Base-by-base conservation (phyloP, 345 rosid genomes). In the Anastatica hierochuntica region DNA sequence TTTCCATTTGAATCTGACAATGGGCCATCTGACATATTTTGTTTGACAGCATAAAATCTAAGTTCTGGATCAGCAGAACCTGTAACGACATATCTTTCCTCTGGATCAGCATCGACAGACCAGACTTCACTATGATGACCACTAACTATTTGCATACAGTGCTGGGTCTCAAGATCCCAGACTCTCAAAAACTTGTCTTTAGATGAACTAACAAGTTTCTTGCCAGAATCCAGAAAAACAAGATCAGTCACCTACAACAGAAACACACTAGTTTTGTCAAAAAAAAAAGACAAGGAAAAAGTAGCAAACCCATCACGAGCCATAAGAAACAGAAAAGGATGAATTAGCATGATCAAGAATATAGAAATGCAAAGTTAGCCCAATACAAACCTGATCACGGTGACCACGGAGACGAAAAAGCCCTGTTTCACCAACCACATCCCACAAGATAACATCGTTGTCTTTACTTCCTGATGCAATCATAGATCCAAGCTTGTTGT, bases 91-190 rank as follows among this genome's bases (percentile, higher is more conserved):
- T 73, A 92, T 64, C 75, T 81, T 64, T 88, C 97, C 59, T 83
- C 81, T 1, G 84, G 76, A 62, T 92, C 98, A 62, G 66, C 75
- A 63, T 92, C 98, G 9, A 92, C 63, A 12, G 95, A 88, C 98
- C 98, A 88, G 57, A 92, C 75, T 76, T 92, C 98, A 76, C 81
- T 83, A 75, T 92, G 97, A 69, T 92, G 97, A 14, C 98, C 98
- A 31, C 97, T 78, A 44, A 92, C 56, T 59, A 81, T 81, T 71
- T 92, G 98, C 82, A 92, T 70, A 60, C 97, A 88, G 40, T 92
- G 88, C 66, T 88, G 90, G 20, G 95, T 88, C 50, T 88, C 97
- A 45, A 92, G 85, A 83, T 92, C 98, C 98, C 98, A 92, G 35
- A 88, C 98, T 69, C 98, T 83, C 69, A 92, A 69, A 69, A 83